These are phyloP conservation scores for Yamadazyma atlantica DNA, from an alignment of 1,139 yeast species.

Conservation along the genomic window DNA sequence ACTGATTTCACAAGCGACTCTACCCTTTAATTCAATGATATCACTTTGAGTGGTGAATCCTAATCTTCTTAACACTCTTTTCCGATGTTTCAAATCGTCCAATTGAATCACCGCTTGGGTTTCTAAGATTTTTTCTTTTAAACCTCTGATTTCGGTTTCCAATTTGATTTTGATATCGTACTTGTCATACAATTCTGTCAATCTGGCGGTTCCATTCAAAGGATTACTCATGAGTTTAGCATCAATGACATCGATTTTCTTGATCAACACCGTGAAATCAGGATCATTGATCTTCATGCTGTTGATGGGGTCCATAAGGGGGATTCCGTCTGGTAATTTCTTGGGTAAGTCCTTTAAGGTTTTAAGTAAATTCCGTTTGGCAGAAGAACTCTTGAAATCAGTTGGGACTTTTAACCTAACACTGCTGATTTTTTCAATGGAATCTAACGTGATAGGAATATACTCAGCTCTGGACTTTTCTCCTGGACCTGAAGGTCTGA, in stretches of 20 bases:
- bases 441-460: conserved; percentile 79
- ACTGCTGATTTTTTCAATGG: conserved; percentile 74
- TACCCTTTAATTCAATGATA: conserved; percentile 91
- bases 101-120: conserved; percentile 91
- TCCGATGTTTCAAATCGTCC: conserved; percentile 90
- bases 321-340: conserved; percentile 87
- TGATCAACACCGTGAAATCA: conserved; percentile 66
- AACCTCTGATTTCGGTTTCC: conserved; percentile 57
- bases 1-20: conserved; percentile 93
- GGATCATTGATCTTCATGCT: conserved; percentile 89
- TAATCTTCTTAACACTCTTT: conserved; percentile 77
- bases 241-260: conserved; percentile 81
- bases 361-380: conserved; percentile 72
- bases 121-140: conserved; percentile 67
- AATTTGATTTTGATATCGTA: conserved; percentile 66
- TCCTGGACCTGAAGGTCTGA: conserved; percentile 74
- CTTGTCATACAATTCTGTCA: conserved; percentile 59
- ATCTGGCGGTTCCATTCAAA: conserved; percentile 61
- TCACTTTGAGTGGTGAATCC: conserved; percentile 85
- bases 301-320: conserved; percentile 83
- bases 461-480: conserved; percentile 75
- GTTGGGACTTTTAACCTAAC: conserved; percentile 80
- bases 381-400: conserved; percentile 68
- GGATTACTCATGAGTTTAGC: conserved; percentile 71
- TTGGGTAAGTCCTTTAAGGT: conserved; percentile 77